Evolutionary conservation across 441 rosid species (phyloP), one percentile per base, ranked within the genome.

Genomic region (Populus hybrid): DNA sequence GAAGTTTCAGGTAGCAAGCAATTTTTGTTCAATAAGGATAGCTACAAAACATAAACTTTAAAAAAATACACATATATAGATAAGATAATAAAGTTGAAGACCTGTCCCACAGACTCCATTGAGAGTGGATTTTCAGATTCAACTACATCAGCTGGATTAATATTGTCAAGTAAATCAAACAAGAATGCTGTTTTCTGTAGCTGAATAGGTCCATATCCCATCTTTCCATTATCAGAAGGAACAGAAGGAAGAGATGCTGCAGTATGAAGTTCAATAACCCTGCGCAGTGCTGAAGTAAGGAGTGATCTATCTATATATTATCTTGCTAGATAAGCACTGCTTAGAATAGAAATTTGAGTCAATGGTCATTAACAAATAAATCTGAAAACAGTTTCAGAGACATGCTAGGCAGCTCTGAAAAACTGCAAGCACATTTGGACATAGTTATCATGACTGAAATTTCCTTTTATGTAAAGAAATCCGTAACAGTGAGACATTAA

Each of bases 101-200:
- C 98, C 93, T 95, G 97, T 75, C 95, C 95, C 8, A 85, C 83
- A 83, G 90, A 86, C 86, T 95, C 99, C 98, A 94, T 92, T 35
- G 97, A 84, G 69, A 88, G 68, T 66, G 98, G 98, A 73, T 88
- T 84, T 69, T 83, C 66, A 50, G 93, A 88, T 74, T 83, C 83
- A 54, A 86, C 83, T 73, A 84, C 85, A 75, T 87, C 76, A 23
- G 80, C 80, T 78, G 89, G 82, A 84, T 88, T 89, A 50, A 83
- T 68, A 77, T 42, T 74, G 75, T 82, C 80, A 46, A 89, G 85
- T 42, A 87, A 86, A 85, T 91, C 90, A 82, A 92, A 87, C 74
- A 95, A 85, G 72, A 78, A 80, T 38, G 84, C 81, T 76, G 89
- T 86, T 82, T 84, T 88, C 75, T 86, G 91, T 80, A 95, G 83